phyloP scores from a whole-genome alignment of 2,329 filamentous ascomycete genomes.

The Lecanosticta acicola region DNA sequence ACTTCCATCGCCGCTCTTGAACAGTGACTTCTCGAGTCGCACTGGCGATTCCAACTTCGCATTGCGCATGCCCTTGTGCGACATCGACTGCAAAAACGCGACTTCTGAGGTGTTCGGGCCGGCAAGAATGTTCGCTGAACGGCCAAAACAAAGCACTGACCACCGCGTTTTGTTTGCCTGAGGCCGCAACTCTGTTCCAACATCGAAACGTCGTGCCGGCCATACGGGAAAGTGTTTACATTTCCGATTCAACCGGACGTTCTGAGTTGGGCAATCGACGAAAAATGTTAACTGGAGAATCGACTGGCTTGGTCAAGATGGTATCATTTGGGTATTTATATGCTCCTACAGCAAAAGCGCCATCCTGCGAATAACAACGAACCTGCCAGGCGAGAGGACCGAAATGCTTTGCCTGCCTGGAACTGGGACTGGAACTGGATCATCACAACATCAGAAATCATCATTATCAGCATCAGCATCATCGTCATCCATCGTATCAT shows the following conservation, averaged over 20 bases:
- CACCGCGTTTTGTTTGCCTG: constrained; percentile 1
- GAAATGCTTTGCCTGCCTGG: too few species aligned
- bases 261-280: too few species aligned
- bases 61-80: not conserved
- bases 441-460: not conserved
- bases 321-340: not conserved
- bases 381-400: too few species aligned
- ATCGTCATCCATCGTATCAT: constrained; percentile 48
- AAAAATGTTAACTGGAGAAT: not conserved
- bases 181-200: constrained; percentile 3
- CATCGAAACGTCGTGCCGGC: not conserved
- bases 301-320: not conserved
- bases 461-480: constrained; percentile 7
- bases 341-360: too few species aligned
- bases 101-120: not conserved
- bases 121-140: not conserved
- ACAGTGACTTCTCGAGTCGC: too few species aligned
- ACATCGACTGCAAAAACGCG: not conserved
- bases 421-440: too few species aligned
- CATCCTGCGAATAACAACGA: too few species aligned
- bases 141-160: not conserved
- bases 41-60: too few species aligned
- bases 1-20: not conserved
- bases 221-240: too few species aligned
- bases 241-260: too few species aligned